Percentiles rank a stretch among this genome's conserved stretches.
phyloP scores from a whole-genome alignment of 1,284 basidiomycete species.

The Ustilago trichophora region DNA sequence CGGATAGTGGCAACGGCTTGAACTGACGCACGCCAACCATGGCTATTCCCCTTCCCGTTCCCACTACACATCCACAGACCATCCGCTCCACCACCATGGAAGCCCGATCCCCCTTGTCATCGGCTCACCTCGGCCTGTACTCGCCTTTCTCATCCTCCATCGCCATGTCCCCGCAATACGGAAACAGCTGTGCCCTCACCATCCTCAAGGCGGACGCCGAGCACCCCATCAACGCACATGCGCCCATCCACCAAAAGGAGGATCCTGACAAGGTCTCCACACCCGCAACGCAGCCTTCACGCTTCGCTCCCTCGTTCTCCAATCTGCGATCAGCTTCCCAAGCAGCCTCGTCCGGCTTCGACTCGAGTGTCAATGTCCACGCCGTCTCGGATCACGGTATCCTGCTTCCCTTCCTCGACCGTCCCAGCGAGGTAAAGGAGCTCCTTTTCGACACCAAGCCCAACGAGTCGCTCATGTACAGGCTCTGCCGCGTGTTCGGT shows the following conservation, averaged over 20 bases:
- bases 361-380: slow-evolving; percentile 41
- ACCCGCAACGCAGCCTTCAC: slow-evolving; percentile 8
- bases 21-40: slow-evolving; percentile 26
- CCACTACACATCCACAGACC: not conserved
- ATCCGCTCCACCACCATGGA: slow-evolving; percentile 12
- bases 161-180: slow-evolving; percentile 15
- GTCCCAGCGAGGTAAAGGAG: slow-evolving; percentile 39
- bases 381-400: slow-evolving; percentile 34
- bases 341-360: slow-evolving; percentile 9
- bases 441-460: slow-evolving; percentile 40
- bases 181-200: slow-evolving; percentile 39
- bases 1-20: too few species aligned
- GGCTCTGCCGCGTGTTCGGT: slow-evolving; percentile 41
- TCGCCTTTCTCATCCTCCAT: slow-evolving; percentile 16
- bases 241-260: slow-evolving; percentile 24
- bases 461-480: slow-evolving; percentile 29
- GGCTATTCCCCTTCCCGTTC: slow-evolving; percentile 37
- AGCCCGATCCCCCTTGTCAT: slow-evolving; percentile 6
- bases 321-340: slow-evolving; percentile 15
- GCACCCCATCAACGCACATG: slow-evolving; percentile 32
- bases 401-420: slow-evolving; percentile 48
- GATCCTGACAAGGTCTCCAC: not conserved
- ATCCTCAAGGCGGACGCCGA: slow-evolving; percentile 37
- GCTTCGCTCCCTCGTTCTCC: slow-evolving; percentile 40
- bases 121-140: slow-evolving; percentile 3